phyloP scores from a whole-genome alignment of 2,329 filamentous ascomycete species.

The Sclerotinia sclerotiorum region DNA sequence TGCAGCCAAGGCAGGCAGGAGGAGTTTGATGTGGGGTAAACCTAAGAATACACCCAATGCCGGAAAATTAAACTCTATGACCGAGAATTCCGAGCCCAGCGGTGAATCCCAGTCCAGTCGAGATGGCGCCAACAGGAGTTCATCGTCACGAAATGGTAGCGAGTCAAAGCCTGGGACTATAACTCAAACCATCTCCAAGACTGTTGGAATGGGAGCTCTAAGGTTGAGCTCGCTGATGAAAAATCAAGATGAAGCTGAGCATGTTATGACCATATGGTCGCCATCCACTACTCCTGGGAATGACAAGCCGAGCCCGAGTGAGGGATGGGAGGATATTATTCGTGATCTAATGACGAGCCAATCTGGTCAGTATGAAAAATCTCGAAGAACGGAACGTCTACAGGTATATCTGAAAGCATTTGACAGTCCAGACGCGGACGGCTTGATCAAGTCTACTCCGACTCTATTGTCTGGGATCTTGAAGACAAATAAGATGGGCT shows the following conservation, averaged over 20 bases:
- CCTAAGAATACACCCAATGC: conserved; percentile 47
- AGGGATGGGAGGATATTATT: conserved; percentile 73
- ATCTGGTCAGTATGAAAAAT: conserved; percentile 73
- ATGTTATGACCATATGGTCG: conserved; percentile 76
- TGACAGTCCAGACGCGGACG: conserved; percentile 72
- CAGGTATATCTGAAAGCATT: conserved; percentile 80
- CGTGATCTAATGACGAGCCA: conserved; percentile 70
- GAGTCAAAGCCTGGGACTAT: conserved; percentile 33
- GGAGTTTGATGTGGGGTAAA: conserved; percentile 70
- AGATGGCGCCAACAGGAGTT: conserved; percentile 53
- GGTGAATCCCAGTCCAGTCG: conserved; percentile 25
- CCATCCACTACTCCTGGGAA: conserved; percentile 57
- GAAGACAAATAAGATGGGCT: conserved; percentile 86
- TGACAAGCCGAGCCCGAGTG: conserved; percentile 55
- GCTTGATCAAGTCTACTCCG: conserved; percentile 80
- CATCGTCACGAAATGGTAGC: conserved; percentile 45
- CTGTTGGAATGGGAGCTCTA: conserved; percentile 74
- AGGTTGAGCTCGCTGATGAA: conserved; percentile 75
- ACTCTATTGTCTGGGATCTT: conserved; percentile 79
- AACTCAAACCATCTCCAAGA: conserved; percentile 60
- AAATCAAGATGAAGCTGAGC: conserved; percentile 69
- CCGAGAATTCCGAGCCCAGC: conserved; percentile 29
- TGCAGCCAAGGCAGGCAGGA: conserved; percentile 55
- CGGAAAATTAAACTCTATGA: conserved; percentile 53
- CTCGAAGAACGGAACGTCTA: conserved; percentile 69